phyloP scores from a whole-genome alignment of 2,329 filamentous ascomycete species.

The Apiospora aurea region DNA sequence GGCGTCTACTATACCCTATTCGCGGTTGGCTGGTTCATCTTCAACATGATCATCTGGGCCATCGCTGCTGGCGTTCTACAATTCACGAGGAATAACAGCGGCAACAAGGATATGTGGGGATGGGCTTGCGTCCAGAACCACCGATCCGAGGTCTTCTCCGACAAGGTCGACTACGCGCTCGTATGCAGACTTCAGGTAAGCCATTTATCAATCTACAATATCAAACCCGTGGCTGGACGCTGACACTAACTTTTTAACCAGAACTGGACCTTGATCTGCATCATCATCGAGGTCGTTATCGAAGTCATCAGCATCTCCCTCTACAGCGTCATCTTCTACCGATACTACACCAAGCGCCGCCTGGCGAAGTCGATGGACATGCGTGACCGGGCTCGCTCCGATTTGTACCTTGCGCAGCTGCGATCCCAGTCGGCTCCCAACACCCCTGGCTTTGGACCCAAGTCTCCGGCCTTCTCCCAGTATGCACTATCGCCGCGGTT shows the following conservation, averaged over 20 bases:
- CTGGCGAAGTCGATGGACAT: conserved; percentile 97
- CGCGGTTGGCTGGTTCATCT: conserved; percentile 90
- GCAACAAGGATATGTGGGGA: conserved; percentile 93
- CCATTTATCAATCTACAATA: not conserved
- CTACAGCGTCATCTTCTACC: conserved; percentile 95
- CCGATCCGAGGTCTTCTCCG: conserved; percentile 75
- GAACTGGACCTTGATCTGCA: conserved; percentile 96
- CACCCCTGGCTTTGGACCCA: conserved; percentile 85
- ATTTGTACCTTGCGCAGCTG: conserved; percentile 90
- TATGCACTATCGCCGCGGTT: conserved; percentile 67
- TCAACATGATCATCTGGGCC: conserved; percentile 92
- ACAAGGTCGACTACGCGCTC: conserved; percentile 87
- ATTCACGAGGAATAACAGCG: conserved; percentile 73
- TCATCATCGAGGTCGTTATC: conserved; percentile 94
- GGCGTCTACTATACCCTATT: conserved; percentile 96
- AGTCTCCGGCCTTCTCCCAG: conserved; percentile 63
- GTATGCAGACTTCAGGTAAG: conserved; percentile 86
- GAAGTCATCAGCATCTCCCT: conserved; percentile 91
- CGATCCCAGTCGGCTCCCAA: conserved; percentile 90
- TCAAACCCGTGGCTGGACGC: not conserved
- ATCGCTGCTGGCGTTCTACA: conserved; percentile 86
- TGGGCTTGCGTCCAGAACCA: conserved; percentile 96
- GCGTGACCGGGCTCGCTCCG: conserved; percentile 91
- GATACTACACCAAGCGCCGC: conserved; percentile 94
- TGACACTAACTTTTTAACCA: conserved; percentile 50